phyloP scores from a whole-genome alignment of 495 filamentous ascomycete genomes.

The Usnea hakonensis region DNA sequence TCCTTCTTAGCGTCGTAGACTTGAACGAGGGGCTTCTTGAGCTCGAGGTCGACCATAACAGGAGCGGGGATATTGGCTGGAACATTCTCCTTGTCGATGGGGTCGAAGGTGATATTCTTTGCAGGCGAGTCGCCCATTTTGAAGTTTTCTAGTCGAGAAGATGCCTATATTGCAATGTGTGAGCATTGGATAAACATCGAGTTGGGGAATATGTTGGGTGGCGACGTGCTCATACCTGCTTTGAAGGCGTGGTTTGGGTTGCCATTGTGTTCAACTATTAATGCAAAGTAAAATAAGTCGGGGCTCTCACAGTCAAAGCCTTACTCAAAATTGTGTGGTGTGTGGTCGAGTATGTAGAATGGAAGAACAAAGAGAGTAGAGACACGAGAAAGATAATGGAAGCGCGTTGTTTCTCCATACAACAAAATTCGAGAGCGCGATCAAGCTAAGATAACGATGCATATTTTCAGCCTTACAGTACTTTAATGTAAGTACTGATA shows the following conservation, averaged over 20 bases:
- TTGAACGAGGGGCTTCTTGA: slow-evolving; percentile 44
- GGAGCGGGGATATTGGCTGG: slow-evolving; percentile 49
- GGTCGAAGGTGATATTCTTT: slow-evolving; percentile 77
- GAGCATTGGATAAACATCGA: slow-evolving; percentile 27
- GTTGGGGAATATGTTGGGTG: slow-evolving; percentile 27
- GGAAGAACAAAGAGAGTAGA: slow-evolving; percentile 1
- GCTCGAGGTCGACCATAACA: slow-evolving; percentile 46
- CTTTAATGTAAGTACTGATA: too few species aligned
- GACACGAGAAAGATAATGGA: slow-evolving; percentile 5
- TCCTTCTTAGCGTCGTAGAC: slow-evolving; percentile 34
- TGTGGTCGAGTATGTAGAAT: background rate
- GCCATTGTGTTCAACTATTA: slow-evolving; percentile 36
- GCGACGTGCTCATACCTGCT: slow-evolving; percentile 59
- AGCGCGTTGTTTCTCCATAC: slow-evolving; percentile 16
- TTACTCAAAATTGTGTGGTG: background rate
- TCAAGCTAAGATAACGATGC: slow-evolving; percentile 14
- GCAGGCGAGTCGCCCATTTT: slow-evolving; percentile 84
- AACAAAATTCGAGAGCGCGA: too few species aligned
- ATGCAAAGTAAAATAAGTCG: background rate
- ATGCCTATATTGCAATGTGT: slow-evolving; percentile 51
- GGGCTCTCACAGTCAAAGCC: background rate
- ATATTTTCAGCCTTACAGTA: background rate
- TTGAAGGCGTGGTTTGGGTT: slow-evolving; percentile 71
- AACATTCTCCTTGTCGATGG: slow-evolving; percentile 75
- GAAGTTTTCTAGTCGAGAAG: slow-evolving; percentile 73